phyloP scores from a whole-genome alignment of 176 grass and related monocot species.

The Saccharum officinarum region DNA sequence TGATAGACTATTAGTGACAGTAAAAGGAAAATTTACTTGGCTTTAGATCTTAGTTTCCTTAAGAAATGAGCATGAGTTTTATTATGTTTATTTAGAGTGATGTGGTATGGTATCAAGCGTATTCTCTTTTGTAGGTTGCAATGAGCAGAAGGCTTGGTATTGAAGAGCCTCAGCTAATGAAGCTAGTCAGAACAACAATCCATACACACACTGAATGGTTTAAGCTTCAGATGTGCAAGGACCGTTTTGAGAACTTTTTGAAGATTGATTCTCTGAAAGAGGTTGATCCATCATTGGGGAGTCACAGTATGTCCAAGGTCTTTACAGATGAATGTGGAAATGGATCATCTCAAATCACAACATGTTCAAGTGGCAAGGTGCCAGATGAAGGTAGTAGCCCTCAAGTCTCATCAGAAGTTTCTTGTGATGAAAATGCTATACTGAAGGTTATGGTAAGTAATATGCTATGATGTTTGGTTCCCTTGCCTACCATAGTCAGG shows the following conservation, averaged over 20 bases:
- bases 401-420: conserved; percentile 63
- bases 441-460: conserved; percentile 95
- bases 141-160: conserved; percentile 96
- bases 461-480: neutral
- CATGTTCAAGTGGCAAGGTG: conserved; percentile 80
- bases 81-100: neutral
- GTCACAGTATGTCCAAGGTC: conserved; percentile 42
- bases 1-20: conserved; percentile 10
- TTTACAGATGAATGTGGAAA: conserved; percentile 66
- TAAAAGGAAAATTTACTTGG: conserved; percentile 3
- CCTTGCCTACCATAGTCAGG: neutral
- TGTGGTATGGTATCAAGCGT: conserved; percentile 9
- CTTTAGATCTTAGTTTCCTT: neutral
- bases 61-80: neutral
- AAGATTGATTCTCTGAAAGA: conserved; percentile 94
- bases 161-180: conserved; percentile 97
- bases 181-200: conserved; percentile 82
- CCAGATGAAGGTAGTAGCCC: conserved; percentile 79
- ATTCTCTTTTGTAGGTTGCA: conserved; percentile 62
- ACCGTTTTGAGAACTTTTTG: conserved; percentile 85
- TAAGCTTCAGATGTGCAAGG: conserved; percentile 99
- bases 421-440: conserved; percentile 83
- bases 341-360: conserved; percentile 91
- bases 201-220: conserved; percentile 94
- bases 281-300: conserved; percentile 46